A percentile compares a stretch with the other conserved stretches of the same genome.
Conservation (phyloP, 2,329 filamentous ascomycete species). For the Fusarium abutilonis region DNA sequence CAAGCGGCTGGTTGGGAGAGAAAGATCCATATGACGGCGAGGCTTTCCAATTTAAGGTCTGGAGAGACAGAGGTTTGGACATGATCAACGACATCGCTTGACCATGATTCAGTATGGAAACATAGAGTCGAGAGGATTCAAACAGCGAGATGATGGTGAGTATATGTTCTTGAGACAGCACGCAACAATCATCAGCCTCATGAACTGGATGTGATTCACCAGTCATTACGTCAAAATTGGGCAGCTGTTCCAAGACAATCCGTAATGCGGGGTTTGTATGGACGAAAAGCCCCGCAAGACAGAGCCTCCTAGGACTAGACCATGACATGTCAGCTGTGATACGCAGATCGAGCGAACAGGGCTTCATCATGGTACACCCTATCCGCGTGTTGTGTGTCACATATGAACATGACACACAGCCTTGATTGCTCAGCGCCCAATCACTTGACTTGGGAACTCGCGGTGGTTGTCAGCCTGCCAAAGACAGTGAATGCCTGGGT, state of each 20-base stretch:
- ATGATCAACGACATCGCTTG: conserved; percentile 18
- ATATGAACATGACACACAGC: conserved; percentile 14
- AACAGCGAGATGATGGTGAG: conserved; percentile 10
- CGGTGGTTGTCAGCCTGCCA: conserved; percentile 6
- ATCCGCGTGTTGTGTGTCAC: conserved; percentile 23
- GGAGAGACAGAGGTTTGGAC: neutral
- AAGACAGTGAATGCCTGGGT: conserved; percentile 22
- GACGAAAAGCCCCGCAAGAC: neutral
- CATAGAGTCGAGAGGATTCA: neutral
- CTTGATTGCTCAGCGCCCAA: conserved; percentile 10
- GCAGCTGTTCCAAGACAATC: conserved; percentile 1
- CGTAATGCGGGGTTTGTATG: conserved; percentile 6
- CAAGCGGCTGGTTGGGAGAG: conserved; percentile 2
- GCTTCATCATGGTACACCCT: conserved; percentile 4
- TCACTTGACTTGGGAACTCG: conserved; percentile 26
- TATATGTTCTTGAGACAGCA: conserved; percentile 1
- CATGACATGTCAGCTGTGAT: conserved; percentile 22
- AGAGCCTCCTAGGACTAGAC: conserved; percentile 7
- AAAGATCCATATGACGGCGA: neutral
- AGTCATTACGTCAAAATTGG: conserved; percentile 19
- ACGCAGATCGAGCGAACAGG: conserved; percentile 4
- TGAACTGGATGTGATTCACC: conserved; percentile 28
- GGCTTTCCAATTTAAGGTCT: conserved; percentile 14
- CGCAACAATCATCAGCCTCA: conserved; percentile 3
- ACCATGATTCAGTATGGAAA: conserved; percentile 25